phyloP scores from a whole-genome alignment of 371 early-diverging fungal genomes.

The Ordospora colligata region DNA sequence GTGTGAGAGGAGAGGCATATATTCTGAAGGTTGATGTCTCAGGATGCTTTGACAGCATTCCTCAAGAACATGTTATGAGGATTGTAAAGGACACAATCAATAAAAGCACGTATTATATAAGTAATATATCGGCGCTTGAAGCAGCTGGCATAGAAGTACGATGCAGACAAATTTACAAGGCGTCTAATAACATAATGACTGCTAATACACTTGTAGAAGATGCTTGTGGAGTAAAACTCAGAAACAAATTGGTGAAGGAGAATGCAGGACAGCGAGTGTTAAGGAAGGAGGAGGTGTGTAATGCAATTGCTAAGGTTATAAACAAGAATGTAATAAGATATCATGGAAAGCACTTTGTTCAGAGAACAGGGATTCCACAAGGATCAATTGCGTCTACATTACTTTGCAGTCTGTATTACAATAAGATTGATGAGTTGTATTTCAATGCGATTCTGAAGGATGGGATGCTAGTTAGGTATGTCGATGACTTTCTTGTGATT shows the following conservation, averaged over 20 bases:
- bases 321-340: slow-evolving; percentile 21
- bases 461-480: slow-evolving; percentile 42
- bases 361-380: slow-evolving; percentile 51
- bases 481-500: slow-evolving; percentile 54
- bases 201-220: not conserved
- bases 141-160: not conserved
- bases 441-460: slow-evolving; percentile 41
- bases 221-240: not conserved
- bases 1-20: not conserved
- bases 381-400: slow-evolving; percentile 47
- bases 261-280: slow-evolving; percentile 1
- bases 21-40: slow-evolving; percentile 51
- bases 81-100: slow-evolving; percentile 15
- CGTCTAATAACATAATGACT: not conserved
- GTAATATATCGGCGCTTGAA: not conserved
- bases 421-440: slow-evolving; percentile 31
- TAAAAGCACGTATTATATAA: slow-evolving; percentile 29
- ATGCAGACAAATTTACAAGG: not conserved
- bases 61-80: slow-evolving; percentile 24
- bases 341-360: slow-evolving; percentile 30
- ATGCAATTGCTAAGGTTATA: slow-evolving; percentile 4
- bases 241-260: slow-evolving; percentile 19
- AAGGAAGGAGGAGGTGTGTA: slow-evolving; percentile 8
- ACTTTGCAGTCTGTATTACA: slow-evolving; percentile 43
- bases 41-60: slow-evolving; percentile 56